Conservation (phyloP, 169 alveolate genomes). For the Cryptosporidium sp. region DNA sequence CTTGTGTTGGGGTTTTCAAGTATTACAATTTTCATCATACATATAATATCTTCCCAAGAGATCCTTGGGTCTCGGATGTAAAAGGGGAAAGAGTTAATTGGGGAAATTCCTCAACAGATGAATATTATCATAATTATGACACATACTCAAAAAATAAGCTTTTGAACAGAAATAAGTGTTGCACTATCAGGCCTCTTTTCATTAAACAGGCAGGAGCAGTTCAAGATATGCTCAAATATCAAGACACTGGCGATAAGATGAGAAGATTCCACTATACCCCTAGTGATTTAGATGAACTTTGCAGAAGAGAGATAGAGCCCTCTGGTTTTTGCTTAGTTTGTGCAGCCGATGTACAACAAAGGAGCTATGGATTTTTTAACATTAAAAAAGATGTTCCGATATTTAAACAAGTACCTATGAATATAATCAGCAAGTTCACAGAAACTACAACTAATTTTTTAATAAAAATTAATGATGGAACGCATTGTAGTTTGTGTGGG, state of each 20-base stretch:
- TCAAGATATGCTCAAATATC: slow-evolving; percentile 61
- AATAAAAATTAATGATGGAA: slow-evolving; percentile 25
- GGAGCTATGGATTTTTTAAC: slow-evolving; percentile 44
- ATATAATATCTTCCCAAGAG: slow-evolving; percentile 65
- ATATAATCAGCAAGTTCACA: slow-evolving; percentile 29
- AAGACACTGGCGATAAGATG: slow-evolving; percentile 18
- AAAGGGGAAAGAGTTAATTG: slow-evolving; percentile 58
- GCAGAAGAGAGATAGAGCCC: slow-evolving; percentile 38
- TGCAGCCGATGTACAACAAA: slow-evolving; percentile 31
- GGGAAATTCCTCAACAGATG: slow-evolving; percentile 64
- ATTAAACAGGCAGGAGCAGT: slow-evolving; percentile 65
- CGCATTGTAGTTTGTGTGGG: slow-evolving; percentile 72
- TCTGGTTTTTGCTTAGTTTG: slow-evolving; percentile 67
- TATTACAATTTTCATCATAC: slow-evolving; percentile 62
- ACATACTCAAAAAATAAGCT: not conserved
- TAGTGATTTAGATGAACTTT: slow-evolving; percentile 33
- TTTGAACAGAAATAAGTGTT: slow-evolving; percentile 22
- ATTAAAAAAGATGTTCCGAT: not conserved
- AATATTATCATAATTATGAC: slow-evolving; percentile 41
- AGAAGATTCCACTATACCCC: slow-evolving; percentile 52
- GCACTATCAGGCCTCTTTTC: slow-evolving; percentile 41
- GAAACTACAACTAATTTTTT: slow-evolving; percentile 31
- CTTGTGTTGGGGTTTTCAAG: slow-evolving; percentile 25
- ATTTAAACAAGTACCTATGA: not conserved
- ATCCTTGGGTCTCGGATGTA: slow-evolving; percentile 66